Evolutionary conservation across 108 stramenopile genomes (phyloP).

Genomic region (Cylindrotheca closterium): DNA sequence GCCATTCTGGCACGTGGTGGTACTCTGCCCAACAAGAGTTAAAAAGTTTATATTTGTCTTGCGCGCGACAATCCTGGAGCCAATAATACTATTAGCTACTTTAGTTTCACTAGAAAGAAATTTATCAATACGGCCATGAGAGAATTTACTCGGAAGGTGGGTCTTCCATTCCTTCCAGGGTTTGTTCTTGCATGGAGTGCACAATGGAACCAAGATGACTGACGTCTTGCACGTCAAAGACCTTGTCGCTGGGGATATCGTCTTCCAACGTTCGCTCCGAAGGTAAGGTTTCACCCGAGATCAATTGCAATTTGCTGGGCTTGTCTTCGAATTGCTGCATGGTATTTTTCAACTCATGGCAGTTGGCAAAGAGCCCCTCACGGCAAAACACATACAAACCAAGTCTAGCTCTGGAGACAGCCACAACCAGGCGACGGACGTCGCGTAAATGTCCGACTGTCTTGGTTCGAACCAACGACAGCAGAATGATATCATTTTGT

Average conservation of each 20-base stretch:
- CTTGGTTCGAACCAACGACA: slow-evolving; percentile 93
- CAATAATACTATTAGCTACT: background rate
- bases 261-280: slow-evolving; percentile 55
- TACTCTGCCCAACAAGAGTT: slow-evolving; percentile 23
- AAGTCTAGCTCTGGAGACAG: slow-evolving; percentile 93
- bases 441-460: slow-evolving; percentile 95
- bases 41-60: background rate
- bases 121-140: background rate
- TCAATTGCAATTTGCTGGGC: slow-evolving; percentile 64
- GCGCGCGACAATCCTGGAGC: background rate
- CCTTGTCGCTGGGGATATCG: slow-evolving; percentile 35
- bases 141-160: background rate
- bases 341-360: slow-evolving; percentile 70
- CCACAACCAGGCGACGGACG: slow-evolving; percentile 95
- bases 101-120: background rate
- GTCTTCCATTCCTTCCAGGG: slow-evolving; percentile 15
- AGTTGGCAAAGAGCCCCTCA: slow-evolving; percentile 58
- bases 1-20: slow-evolving; percentile 61
- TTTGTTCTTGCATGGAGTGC: slow-evolving; percentile 71
- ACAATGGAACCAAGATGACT: slow-evolving; percentile 76
- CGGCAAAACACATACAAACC: slow-evolving; percentile 95
- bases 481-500: slow-evolving; percentile 94
- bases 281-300: slow-evolving; percentile 61
- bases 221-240: slow-evolving; percentile 74
- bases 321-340: slow-evolving; percentile 61